Conservation (phyloP, 495 filamentous ascomycete species). For the Podospora didyma region DNA sequence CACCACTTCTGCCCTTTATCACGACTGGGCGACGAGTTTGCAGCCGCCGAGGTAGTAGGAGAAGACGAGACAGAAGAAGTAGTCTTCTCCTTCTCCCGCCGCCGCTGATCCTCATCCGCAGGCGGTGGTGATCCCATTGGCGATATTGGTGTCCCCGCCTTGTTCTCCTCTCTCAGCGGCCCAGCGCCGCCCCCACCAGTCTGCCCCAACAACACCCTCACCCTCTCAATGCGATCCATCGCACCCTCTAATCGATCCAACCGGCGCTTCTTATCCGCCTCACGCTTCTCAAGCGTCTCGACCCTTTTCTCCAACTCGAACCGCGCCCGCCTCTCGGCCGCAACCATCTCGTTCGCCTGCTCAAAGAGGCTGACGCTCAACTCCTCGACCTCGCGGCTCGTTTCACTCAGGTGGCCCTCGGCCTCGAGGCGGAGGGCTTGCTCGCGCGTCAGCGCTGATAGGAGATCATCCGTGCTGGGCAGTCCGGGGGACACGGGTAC, state of each 20-base stretch:
- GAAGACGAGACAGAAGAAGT: no score
- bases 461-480: conserved; percentile 51
- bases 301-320: conserved; percentile 76
- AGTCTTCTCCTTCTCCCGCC: no score
- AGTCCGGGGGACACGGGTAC: conserved; percentile 4
- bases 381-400: conserved; percentile 82
- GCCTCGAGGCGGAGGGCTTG: conserved; percentile 66
- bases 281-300: conserved; percentile 61
- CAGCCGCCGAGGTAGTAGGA: no score
- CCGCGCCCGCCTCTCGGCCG: conserved; percentile 74
- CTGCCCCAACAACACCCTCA: conserved; percentile 53
- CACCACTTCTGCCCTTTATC: no score
- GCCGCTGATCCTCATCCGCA: no score
- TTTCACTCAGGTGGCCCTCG: conserved; percentile 66
- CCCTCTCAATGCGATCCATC: conserved; percentile 71
- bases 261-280: conserved; percentile 64
- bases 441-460: conserved; percentile 69
- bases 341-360: conserved; percentile 97
- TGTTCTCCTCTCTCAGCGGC: no score
- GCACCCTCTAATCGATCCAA: conserved; percentile 75
- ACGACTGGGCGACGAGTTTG: no score
- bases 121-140: no score
- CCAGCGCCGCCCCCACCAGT: no score
- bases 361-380: conserved; percentile 81
- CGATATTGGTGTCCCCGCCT: no score